Evolutionary conservation across 1,284 basidiomycete species (phyloP), one percentile per base, ranked within the genome.

Genomic region (Melampsora larici-populina): DNA sequence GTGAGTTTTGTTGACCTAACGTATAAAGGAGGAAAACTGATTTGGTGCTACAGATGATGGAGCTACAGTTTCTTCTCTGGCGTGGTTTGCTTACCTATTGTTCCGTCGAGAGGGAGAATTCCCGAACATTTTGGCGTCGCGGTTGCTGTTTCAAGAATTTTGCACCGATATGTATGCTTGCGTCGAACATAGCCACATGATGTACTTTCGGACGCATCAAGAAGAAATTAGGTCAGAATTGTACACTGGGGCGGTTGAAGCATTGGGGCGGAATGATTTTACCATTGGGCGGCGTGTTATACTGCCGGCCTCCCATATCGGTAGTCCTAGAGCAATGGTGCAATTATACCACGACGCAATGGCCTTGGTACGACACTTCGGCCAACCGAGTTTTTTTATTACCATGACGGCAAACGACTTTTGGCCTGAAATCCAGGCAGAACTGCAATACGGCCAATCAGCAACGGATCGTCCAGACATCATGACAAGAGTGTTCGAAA

Each of bases 321-420:
- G n/a, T n/a, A n/a, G n/a, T n/a, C n/a, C n/a, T n/a, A n/a, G n/a
- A n/a, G n/a, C n/a, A n/a, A n/a, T n/a, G n/a, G n/a, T n/a, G n/a
- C n/a, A n/a, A n/a, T n/a, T n/a, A n/a, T n/a, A n/a, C n/a, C n/a
- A n/a, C n/a, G 85, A 86, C 79, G 82, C 83, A 0, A 80, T 86
- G 4, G 83, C 0, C 82, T 87, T 31, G 83, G 83, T 3, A 80
- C 84, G 0, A 79, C 49, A 81, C 48, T 85, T 81, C 63, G 78
- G 80, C 1, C 83, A 84, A n/a, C n/a, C n/a, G n/a, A n/a, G n/a
- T n/a, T n/a, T n/a, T n/a, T n/a, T n/a, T n/a, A n/a, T n/a, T n/a
- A n/a, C n/a, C n/a, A n/a, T n/a, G n/a, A n/a, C n/a, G n/a, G n/a
- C n/a, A n/a, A n/a, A n/a, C n/a, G n/a, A n/a, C n/a, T n/a, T n/a